phyloP scores from a whole-genome alignment of 2,329 filamentous ascomycete species.

The Hypoxylon sp. region DNA sequence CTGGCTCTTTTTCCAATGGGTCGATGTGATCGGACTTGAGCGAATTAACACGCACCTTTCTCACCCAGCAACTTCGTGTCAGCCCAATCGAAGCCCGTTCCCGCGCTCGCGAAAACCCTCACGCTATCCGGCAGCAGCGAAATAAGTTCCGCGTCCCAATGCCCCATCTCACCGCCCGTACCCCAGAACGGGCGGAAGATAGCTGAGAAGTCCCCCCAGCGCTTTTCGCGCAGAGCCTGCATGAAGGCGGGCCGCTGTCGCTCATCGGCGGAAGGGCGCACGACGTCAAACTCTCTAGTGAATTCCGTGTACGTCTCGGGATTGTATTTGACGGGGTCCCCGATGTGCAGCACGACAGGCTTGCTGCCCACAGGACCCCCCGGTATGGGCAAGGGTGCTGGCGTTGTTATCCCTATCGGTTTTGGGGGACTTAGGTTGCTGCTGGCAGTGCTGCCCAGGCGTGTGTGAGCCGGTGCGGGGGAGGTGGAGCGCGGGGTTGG shows the following conservation, averaged over 20 bases:
- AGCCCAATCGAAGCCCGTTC: conserved; percentile 75
- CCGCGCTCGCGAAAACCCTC: conserved; percentile 71
- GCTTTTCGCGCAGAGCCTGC: conserved; percentile 63
- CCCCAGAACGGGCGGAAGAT: conserved; percentile 74
- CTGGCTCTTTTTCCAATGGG: background rate
- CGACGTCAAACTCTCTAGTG: conserved; percentile 62
- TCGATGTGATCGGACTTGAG: background rate
- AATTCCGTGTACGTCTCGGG: conserved; percentile 63
- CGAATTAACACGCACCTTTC: conserved; percentile 62
- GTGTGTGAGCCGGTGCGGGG: conserved; percentile 54
- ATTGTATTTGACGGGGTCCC: conserved; percentile 72
- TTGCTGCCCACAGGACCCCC: conserved; percentile 49
- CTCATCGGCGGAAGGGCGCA: conserved; percentile 67
- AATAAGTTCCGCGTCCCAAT: conserved; percentile 73
- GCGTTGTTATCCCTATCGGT: conserved; percentile 28
- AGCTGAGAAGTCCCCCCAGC: conserved; percentile 69
- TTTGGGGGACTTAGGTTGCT: conserved; percentile 38
- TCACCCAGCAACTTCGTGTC: conserved; percentile 72
- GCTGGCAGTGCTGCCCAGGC: conserved; percentile 46
- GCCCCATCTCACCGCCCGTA: conserved; percentile 75
- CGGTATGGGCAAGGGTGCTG: conserved; percentile 43
- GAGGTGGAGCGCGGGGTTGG: conserved; percentile 63
- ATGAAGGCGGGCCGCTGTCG: conserved; percentile 66
- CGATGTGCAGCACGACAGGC: conserved; percentile 80
- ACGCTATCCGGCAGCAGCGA: conserved; percentile 66